phyloP scores from a whole-genome alignment of 176 grass and related monocot genomes.

The Saccharum spontaneum region DNA sequence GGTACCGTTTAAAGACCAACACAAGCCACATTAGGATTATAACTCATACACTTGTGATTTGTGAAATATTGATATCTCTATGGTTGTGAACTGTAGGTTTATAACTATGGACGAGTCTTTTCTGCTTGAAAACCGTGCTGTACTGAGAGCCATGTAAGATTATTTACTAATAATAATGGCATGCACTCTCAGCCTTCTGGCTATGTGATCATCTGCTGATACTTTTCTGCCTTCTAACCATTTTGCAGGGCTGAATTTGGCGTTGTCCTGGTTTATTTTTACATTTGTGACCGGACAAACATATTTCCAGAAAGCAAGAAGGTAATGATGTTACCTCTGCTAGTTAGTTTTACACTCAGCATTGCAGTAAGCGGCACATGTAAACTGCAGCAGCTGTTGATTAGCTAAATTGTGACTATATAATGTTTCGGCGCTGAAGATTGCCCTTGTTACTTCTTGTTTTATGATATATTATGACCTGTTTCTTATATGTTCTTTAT shows the following conservation, averaged over 20 bases:
- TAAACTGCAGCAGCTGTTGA: too few species aligned
- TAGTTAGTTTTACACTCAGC: background rate
- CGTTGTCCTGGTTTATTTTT: conserved; percentile 68
- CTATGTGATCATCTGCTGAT: background rate
- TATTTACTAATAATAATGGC: background rate
- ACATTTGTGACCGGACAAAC: conserved; percentile 74
- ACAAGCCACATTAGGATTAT: background rate
- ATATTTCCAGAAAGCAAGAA: conserved; percentile 75
- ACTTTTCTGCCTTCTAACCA: background rate
- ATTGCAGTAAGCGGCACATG: too few species aligned
- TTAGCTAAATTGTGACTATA: background rate
- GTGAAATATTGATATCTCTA: conserved; percentile 6
- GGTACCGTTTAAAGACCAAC: conserved; percentile 35
- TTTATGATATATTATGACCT: background rate
- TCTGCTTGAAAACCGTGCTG: conserved; percentile 72
- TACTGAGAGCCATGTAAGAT: conserved; percentile 84
- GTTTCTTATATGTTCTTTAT: background rate
- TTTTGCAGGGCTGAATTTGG: conserved; percentile 69
- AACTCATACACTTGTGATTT: background rate
- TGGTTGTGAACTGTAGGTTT: conserved; percentile 56
- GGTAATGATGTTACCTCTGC: conserved; percentile 34
- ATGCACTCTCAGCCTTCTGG: conserved; percentile 4
- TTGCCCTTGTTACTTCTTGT: background rate
- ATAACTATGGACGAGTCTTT: conserved; percentile 80
- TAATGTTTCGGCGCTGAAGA: background rate